Evolutionary conservation across 2,329 filamentous ascomycete genomes (phyloP), one percentile per base, ranked within the genome.

Genomic region (Claviceps spartinae): DNA sequence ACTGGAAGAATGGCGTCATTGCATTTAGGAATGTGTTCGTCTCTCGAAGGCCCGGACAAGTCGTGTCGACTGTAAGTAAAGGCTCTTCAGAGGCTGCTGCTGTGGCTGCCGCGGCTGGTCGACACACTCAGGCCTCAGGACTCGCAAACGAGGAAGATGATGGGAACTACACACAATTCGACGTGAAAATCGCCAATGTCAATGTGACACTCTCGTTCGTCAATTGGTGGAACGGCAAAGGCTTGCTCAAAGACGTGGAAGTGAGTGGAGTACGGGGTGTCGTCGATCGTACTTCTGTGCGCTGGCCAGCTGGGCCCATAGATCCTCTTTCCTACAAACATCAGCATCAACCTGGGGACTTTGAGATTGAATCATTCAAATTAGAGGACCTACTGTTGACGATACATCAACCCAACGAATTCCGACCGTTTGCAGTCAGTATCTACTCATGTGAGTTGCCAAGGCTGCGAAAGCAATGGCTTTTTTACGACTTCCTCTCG

Each of bases 181-280:
- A 98, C 62, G 74, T 98, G 16, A 95, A 89, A 0, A 88, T 98
- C 54, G 88, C 93, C 56, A 94, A 88, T 0, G 88, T 98, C 55
- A 95, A 98, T 62, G 91, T 98, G 43, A 97, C 91, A 0, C 68
- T 98, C 26, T 98, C 93, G 0, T 97, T 98, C 60, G 77, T 89
- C n/a, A 97, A 96, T 65, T 98, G 93, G 93, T 94, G 95, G 81
- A 97, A 95, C 60, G 91, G 93, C 22, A 96, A 91, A 66, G 93
- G 93, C 0, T 76, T 94, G 5, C 72, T 98, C 8, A 84, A 87
- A 60, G 88, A 97, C 63, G 93, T 98, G 43, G 89, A 96, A 63
- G 84, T 98, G 50, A 93, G 89, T 63, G 93, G 93, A 4, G 86
- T 98, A 34, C 81, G 93, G 54, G 93, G 93, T 22, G 88, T 97